Conservation (phyloP, 108 stramenopile genomes). For the Epipyxis sp. region DNA sequence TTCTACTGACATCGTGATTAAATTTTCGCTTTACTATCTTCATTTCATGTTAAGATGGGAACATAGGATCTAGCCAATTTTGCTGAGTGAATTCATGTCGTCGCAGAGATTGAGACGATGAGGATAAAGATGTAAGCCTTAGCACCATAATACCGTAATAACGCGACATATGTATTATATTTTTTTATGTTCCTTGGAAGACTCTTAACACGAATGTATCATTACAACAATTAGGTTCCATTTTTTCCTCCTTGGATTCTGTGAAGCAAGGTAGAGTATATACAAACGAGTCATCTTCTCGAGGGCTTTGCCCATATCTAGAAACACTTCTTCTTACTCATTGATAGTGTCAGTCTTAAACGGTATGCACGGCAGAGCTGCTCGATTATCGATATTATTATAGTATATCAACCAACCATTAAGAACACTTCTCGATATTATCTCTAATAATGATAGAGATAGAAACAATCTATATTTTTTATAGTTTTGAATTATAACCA, state of each 20-base stretch:
- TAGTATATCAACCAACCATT: too few relatives aligned
- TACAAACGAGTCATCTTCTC: conserved; percentile 38
- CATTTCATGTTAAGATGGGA: conserved; percentile 62
- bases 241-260: conserved; percentile 34
- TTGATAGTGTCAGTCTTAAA: conserved; percentile 46
- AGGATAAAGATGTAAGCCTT: background rate
- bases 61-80: conserved; percentile 47
- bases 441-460: too few relatives aligned
- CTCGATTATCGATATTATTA: too few relatives aligned
- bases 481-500: too few relatives aligned
- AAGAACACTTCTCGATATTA: too few relatives aligned
- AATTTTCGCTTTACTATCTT: conserved; percentile 56
- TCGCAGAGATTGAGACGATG: too few relatives aligned
- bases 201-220: background rate
- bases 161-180: background rate
- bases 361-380: background rate
- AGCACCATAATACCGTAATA: background rate
- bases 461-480: too few relatives aligned
- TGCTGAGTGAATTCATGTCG: too few relatives aligned
- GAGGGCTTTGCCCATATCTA: conserved; percentile 53
- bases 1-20: conserved; percentile 58
- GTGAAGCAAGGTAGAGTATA: conserved; percentile 46
- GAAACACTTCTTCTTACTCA: conserved; percentile 53
- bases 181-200: background rate
- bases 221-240: conserved; percentile 36